Evolutionary conservation across 495 filamentous ascomycete genomes (phyloP), one percentile per base, ranked within the genome.

Genomic region (Penicillium coffeae): DNA sequence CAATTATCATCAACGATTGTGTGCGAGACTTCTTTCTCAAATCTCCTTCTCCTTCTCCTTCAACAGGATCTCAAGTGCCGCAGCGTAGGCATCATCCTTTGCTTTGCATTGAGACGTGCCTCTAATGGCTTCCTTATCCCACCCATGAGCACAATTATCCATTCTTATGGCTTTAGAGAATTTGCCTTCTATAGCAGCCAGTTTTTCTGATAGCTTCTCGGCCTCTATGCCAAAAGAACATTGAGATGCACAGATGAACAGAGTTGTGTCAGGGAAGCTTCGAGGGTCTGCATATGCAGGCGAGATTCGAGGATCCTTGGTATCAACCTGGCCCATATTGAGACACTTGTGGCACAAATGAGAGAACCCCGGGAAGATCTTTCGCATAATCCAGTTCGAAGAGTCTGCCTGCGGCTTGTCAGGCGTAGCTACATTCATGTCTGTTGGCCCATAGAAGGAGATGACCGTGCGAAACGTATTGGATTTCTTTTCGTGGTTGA

Each of bases 61-160:
- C 15, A 69, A 50, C n/a, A n/a, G n/a, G 48, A 68, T 63, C 8
- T 48, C 40, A 8, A 62, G 54, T 1, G 54, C 66, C 48, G 70
- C 53, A 5, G 52, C 48, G 48, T 70, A 71, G 1, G 63, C 65
- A 38, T 66, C 58, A 5, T 70, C 62, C 48, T 64, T 68, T 13
- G 70, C 70, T 20, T 63, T 55, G 7, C 53, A 55, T 42, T 62
- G 48, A 6, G 60, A 55, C 1, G 47, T 60, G 5, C 58, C 64
- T 48, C 40, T 38, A 8, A 52, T n/a, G 1, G 63, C 60, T 42
- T 55, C 59, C 45, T 69, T 70, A 45, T 70, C 68, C 58, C 61
- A 71, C 8, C 50, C 68, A 63, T 78, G 75, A 30, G 67, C 60
- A 45, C 70, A 72, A 3, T 58, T 60, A 18, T 68, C 55, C 70